Evolutionary conservation across 169 alveolate genomes (phyloP).

Genomic region (Toxoplasma gondii): DNA sequence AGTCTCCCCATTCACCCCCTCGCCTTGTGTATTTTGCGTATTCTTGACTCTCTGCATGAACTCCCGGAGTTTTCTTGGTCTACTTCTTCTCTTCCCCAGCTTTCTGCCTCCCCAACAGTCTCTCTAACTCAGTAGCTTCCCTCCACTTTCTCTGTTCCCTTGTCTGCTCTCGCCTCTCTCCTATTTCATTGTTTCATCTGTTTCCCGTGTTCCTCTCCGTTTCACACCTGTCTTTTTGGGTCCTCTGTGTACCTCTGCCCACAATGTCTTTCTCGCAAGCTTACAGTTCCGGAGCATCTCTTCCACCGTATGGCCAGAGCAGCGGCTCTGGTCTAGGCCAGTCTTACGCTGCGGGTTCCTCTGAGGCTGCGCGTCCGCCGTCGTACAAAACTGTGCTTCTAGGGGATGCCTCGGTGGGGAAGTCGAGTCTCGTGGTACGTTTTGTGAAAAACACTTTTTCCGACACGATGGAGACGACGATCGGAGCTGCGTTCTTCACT

Average conservation of each 20-base stretch:
- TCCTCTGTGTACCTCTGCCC: not conserved
- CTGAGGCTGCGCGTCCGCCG: not conserved
- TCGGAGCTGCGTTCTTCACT: slow-evolving; percentile 66
- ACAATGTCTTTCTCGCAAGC: not conserved
- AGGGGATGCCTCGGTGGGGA: slow-evolving; percentile 69
- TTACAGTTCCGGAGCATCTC: not conserved
- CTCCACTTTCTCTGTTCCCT: not conserved
- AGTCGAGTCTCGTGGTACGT: slow-evolving; percentile 56
- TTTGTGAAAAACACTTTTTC: slow-evolving; percentile 52
- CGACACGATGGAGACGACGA: slow-evolving; percentile 57
- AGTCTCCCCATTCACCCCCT: too few relatives aligned
- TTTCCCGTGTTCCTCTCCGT: not conserved
- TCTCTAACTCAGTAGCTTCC: not conserved
- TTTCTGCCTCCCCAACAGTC: too few relatives aligned
- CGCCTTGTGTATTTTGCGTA: too few relatives aligned
- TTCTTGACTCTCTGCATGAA: too few relatives aligned
- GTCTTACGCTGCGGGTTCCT: not conserved
- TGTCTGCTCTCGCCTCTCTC: not conserved
- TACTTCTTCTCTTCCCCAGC: too few relatives aligned
- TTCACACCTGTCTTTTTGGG: not conserved
- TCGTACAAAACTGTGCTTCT: slow-evolving; percentile 39
- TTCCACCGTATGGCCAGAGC: not conserved
- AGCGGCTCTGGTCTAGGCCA: not conserved
- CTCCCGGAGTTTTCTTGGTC: too few relatives aligned
- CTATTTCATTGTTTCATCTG: not conserved